Percentiles rank a stretch among this genome's conserved stretches.
phyloP scores from a whole-genome alignment of 1,284 basidiomycete species.

The Meira miltonrushii region DNA sequence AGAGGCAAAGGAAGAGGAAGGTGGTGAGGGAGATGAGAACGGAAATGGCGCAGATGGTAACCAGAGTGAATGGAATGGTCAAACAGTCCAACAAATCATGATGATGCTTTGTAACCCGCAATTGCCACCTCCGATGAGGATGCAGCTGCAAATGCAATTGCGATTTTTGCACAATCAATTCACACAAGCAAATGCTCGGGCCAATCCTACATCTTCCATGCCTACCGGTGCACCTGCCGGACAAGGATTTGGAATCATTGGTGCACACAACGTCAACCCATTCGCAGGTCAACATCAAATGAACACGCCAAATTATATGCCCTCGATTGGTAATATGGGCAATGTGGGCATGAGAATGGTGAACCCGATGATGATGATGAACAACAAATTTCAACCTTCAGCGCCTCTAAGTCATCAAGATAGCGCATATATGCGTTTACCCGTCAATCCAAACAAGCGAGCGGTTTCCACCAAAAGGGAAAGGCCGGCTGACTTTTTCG shows the following conservation, averaged over 20 bases:
- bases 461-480: conserved; percentile 25
- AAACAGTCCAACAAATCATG: conserved; percentile 45
- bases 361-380: conserved; percentile 5
- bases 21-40: conserved; percentile 1
- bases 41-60: conserved; percentile 1
- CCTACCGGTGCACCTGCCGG: neutral
- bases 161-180: conserved; percentile 47
- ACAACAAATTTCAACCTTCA: conserved; percentile 19
- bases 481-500: conserved; percentile 33
- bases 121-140: conserved; percentile 45
- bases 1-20: conserved; percentile 4
- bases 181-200: conserved; percentile 18
- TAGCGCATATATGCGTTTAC: conserved; percentile 29
- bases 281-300: conserved; percentile 11
- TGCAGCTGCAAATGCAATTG: conserved; percentile 50
- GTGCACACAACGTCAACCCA: neutral
- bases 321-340: conserved; percentile 11
- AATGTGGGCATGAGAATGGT: conserved; percentile 23
- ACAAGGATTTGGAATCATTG: neutral
- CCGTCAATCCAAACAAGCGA: conserved; percentile 21
- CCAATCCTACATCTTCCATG: no score
- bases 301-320: neutral
- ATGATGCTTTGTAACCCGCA: conserved; percentile 48
- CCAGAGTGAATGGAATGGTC: conserved; percentile 29
- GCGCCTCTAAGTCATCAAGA: conserved; percentile 25